Base-by-base conservation (phyloP, 441 rosid species). In the Aquilaria agallochum region DNA sequence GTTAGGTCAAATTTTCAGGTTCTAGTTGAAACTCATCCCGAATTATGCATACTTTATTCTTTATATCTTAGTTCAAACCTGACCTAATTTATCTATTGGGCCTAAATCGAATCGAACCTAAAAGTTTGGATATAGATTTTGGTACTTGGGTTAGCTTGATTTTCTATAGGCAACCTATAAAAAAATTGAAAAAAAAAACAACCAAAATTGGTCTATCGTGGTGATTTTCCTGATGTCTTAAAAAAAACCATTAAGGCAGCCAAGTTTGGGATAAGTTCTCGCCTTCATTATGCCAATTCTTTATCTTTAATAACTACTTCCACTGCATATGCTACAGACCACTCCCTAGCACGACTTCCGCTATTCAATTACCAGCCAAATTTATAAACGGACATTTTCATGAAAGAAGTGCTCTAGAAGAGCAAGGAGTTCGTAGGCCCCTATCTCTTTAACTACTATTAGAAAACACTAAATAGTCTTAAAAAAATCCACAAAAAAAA, bases 341-440 rank as follows among this genome's bases (percentile, higher is more conserved):
- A 60, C 61, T 32, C 66, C 49, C 73, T 65, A 11, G 90, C 87
- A 53, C 86, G 70, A 70, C 63, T 92, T 27, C 98, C 98, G 34
- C 75, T 76, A 48, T 90, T 90, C 51, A 83, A 80, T 67, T 68
- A 80, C 67, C 65, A 65, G 10, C 97, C 94, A 7, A 80, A 65
- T 65, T 83, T 89, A 6, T 90, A 92, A 69, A 74, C 36, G 2
- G 97, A 97, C 31, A 94, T 94, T 5, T 66, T 63, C 20, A 88
- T 81, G 8, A 92, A 90, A 46, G 85, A 88, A 65, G 74, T 90
- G 57, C 72, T 83, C 46, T 70, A 73, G 55, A 92, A 90, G 76
- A 81, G 96, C 60, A 88, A 84, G 83, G 77, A 69, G 74, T 92
- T 81, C 60, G 73, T 90, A 55, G 95, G 92, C 8, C 96, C 97